phyloP scores from a whole-genome alignment of 2,329 filamentous ascomycete species.

The Albophoma yamanashiensis region DNA sequence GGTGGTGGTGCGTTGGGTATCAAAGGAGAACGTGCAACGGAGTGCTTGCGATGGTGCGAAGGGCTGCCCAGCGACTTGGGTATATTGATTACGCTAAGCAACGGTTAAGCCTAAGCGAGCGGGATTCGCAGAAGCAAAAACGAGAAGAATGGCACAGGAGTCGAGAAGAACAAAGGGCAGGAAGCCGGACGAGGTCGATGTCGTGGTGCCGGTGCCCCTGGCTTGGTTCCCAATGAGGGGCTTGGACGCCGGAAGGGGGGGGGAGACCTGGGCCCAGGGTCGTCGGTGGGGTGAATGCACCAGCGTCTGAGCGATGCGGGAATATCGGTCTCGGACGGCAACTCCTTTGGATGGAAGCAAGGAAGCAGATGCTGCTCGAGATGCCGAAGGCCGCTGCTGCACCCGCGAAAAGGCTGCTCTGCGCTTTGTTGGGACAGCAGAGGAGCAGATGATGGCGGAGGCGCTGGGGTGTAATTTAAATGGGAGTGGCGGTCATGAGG shows the following conservation, averaged over 20 bases:
- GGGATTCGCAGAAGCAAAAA: neutral
- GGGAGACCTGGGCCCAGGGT: neutral
- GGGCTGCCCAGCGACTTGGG: constrained; percentile 1
- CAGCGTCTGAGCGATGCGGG: neutral
- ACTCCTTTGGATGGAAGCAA: neutral
- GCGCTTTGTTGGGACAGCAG: neutral
- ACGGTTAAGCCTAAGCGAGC: neutral
- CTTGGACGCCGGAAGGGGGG: neutral
- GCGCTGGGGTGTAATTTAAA: neutral
- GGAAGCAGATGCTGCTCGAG: neutral
- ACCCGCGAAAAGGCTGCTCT: neutral
- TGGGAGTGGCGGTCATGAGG: neutral
- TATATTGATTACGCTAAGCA: constrained; percentile 5
- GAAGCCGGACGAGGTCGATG: neutral
- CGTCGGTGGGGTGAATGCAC: neutral
- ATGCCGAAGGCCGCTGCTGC: neutral
- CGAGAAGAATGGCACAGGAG: neutral
- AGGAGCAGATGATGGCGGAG: neutral
- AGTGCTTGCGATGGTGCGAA: constrained; percentile 1
- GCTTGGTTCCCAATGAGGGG: neutral
- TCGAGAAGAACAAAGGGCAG: neutral
- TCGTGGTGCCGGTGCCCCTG: neutral
- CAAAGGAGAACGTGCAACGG: constrained; percentile 3
- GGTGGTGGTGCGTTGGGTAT: constrained; percentile 8
- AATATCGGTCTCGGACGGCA: neutral